Conservation (phyloP, 2,329 filamentous ascomycete species). For the Venturia asperata region DNA sequence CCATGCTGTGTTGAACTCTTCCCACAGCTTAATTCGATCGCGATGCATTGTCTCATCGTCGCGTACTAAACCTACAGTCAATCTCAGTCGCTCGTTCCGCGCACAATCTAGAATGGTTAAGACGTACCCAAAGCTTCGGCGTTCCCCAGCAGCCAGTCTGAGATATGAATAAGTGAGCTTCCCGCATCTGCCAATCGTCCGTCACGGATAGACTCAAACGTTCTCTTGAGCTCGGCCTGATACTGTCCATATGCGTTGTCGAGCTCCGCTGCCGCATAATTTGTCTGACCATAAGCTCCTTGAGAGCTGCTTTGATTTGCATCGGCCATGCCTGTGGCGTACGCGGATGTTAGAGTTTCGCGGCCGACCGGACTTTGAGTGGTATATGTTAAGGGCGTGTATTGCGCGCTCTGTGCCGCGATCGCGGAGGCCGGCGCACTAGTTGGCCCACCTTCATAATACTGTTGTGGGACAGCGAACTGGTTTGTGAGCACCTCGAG, state of each 20-base stretch:
- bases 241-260: slow-evolving; percentile 63
- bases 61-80: slow-evolving; percentile 64
- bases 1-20: slow-evolving; percentile 92
- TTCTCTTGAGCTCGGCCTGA: slow-evolving; percentile 49
- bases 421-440: slow-evolving; percentile 52
- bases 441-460: slow-evolving; percentile 60
- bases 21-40: slow-evolving; percentile 80
- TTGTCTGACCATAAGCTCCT: slow-evolving; percentile 33
- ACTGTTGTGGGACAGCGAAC: slow-evolving; percentile 65
- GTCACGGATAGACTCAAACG: slow-evolving; percentile 64
- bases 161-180: slow-evolving; percentile 52
- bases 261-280: slow-evolving; percentile 36
- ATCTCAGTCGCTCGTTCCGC: slow-evolving; percentile 31
- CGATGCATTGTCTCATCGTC: slow-evolving; percentile 71
- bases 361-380: slow-evolving; percentile 52
- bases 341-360: slow-evolving; percentile 45
- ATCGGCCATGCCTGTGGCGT: slow-evolving; percentile 47
- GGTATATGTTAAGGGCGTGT: slow-evolving; percentile 52
- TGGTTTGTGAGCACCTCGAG: slow-evolving; percentile 67
- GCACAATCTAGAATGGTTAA: neutral
- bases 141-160: slow-evolving; percentile 60
- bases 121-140: slow-evolving; percentile 59
- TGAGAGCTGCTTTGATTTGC: slow-evolving; percentile 38
- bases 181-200: slow-evolving; percentile 55
- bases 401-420: slow-evolving; percentile 54